Conservation (phyloP, 2,329 filamentous ascomycete genomes). For the Penicillium palitans region DNA sequence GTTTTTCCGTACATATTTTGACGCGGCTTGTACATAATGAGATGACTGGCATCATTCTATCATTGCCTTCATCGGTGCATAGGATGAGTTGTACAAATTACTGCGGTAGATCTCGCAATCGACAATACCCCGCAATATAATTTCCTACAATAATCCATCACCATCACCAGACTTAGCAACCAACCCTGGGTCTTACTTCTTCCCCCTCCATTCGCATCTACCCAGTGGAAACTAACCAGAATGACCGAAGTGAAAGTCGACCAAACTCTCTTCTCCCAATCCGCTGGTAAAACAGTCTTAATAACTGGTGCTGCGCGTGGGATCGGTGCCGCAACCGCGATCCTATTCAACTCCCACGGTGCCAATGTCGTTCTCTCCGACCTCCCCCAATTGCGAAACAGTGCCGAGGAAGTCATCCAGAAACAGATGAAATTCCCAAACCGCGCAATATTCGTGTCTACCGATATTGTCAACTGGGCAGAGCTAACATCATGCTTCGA, state of each 20-base stretch:
- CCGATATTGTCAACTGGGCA: constrained; percentile 40
- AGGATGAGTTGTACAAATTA: neutral
- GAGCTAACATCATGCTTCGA: constrained; percentile 40
- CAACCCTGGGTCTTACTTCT: neutral
- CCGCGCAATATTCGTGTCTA: constrained; percentile 34
- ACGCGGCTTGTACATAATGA: neutral
- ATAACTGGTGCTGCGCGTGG: constrained; percentile 46
- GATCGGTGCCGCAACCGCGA: constrained; percentile 45
- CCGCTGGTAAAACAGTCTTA: constrained; percentile 38
- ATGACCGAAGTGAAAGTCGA: neutral
- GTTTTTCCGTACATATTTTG: neutral
- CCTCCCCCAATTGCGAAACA: neutral
- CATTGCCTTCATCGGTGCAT: neutral
- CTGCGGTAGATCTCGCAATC: neutral
- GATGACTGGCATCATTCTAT: neutral
- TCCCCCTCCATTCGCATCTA: neutral
- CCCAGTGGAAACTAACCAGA: neutral
- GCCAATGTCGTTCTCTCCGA: constrained; percentile 46
- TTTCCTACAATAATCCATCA: neutral
- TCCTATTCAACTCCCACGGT: constrained; percentile 37
- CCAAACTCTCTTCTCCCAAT: neutral
- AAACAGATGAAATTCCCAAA: constrained; percentile 10
- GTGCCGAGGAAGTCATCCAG: constrained; percentile 9
- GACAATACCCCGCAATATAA: constrained; percentile 2
- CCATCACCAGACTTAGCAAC: neutral